Evolutionary conservation across 2,329 filamentous ascomycete genomes (phyloP), one percentile per base, ranked within the genome.

Genomic region (Rugonectria rugulosa): DNA sequence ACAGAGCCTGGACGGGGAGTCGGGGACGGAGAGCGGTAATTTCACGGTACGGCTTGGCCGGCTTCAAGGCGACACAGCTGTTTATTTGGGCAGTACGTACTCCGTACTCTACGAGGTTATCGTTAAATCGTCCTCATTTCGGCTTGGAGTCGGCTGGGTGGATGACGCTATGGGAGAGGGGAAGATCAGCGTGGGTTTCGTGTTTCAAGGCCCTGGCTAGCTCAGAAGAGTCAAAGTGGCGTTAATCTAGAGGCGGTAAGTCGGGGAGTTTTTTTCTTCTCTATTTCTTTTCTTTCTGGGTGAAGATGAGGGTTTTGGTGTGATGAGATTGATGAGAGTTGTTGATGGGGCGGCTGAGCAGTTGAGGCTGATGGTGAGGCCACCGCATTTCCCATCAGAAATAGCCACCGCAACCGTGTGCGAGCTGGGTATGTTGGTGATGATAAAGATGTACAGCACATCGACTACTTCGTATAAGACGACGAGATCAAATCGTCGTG

Each of bases 181-280:
- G 52, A 57, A 31, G 61, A 64, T 66, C 60, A 44, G 38, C 53
- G 51, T 40, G 54, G 53, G 43, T 53, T n/a, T 50, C 32, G 44
- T 42, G 64, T 66, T 67, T 67, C 64, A 62, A 60, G 59, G 50
- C 53, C 60, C 60, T 54, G 44, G 41, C 41, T 61, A 61, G 67
- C 48, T 44, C 32, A 37, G 23, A 32, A 55, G 53, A 42, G 59
- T 47, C 11, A 42, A 26, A 53, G 49, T 65, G 52, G 53, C 38
- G 49, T 32, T 46, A 60, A 44, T 40, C 38, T 53, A 49, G 56
- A 56, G 49, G 45, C 37, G 51, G 58, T 55, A 44, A 42, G 38
- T 53, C 63, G 53, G 31, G 14, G 31, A 26, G 14, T 36, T 26
- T 19, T 34, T 21, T 7, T 12, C 19, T 36, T 34, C 26, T 21